Evolutionary conservation across 495 filamentous ascomycete species (phyloP), one percentile per base, ranked within the genome.

Genomic region (Symbiotaphrina buchneri): DNA sequence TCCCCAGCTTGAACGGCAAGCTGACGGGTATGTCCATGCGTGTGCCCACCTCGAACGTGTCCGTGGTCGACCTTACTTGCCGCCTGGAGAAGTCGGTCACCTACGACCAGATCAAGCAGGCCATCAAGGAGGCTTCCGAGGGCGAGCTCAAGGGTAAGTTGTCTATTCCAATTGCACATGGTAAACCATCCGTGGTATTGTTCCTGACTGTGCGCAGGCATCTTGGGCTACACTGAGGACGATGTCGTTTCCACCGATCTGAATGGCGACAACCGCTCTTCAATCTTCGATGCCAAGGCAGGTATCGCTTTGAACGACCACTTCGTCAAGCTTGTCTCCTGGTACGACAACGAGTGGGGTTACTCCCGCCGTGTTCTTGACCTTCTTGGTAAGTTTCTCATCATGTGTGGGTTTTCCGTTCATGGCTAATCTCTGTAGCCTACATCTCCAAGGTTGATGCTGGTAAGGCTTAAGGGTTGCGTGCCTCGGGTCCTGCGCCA

Each of bases 21-120:
- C 81, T 97, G 41, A 97, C 87, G 42, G 87, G 87, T 58, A 93
- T 97, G 87, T 63, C 90, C 45, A 83, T 97, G 77, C 87, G 87
- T 74, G 85, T 97, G 27, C 87, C 87, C 33, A 95, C 87, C 47
- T 59, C 81, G 65, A 95, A 97, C 65, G 87, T 97, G 55, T 97
- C 87, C 39, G 87, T 97, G 52, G 90, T 97, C 46, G 87, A 97
- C 64, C 61, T 97, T 48, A 97, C 87, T 44, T 67, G 59, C 73
- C 84, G 85, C 47, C 59, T 83, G 48, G 78, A 93, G 74, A 95
- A 92, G 68, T 49, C 53, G 34, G 84, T 77, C 45, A 54, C 55
- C 48, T 95, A 95, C 59, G 87, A 92, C 34, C 61, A 82, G 52
- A 95, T 97, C 71, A 97, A 95, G 74, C 56, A 57, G 32, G 61